Base-by-base conservation (phyloP, 1,284 basidiomycete species). In the Heterobasidion annosum region DNA sequence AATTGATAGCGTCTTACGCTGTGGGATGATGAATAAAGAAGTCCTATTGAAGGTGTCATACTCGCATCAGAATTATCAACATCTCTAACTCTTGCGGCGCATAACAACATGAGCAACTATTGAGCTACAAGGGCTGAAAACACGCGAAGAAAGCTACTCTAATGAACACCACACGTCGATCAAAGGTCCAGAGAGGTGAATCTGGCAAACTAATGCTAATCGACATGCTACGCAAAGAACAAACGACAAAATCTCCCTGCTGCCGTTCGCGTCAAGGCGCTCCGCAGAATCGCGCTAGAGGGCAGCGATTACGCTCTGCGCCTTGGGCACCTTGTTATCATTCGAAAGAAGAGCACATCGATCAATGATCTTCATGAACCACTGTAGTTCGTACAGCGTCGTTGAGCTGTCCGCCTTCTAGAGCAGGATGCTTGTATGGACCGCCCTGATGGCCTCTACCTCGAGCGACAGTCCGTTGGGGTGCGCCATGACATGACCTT, bases 341-440 rank as follows among this genome's bases (percentile, higher is more conserved):
- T 18, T 18, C 18, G 93, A 79, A 99, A 99, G 25, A 90, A 81
- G 46, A 99, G 80, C 0, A 96, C 96, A 99, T 97, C 96, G 99
- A 69, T 99, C 96, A 19, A 99, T 95, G 0, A 93, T 96, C 74
- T 98, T 98, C 34, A 95, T 98, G 72, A 99, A 99, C 3, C 96
- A 96, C 66, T 98, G 95, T 57, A 91, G 96, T 58, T 97, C 88
- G 35, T 99, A 73, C 34, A 98, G 73, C 25, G 73, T 69, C 2
- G 74, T 72, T 12, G 73, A 68, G 1, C 81, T 80, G 52, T 77
- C 74, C 2, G 69, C 65, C 35, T 61, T 64, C 35, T 61, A 57
- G 45, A 62, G 62, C 7, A 89, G 86, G 18, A 94, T 78, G 65
- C 97, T 81, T 25, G 94, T 98, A 70, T 98, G 97, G 61, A 97